phyloP scores from a whole-genome alignment of 2,329 filamentous ascomycete genomes.

The Cladosporium sp. region DNA sequence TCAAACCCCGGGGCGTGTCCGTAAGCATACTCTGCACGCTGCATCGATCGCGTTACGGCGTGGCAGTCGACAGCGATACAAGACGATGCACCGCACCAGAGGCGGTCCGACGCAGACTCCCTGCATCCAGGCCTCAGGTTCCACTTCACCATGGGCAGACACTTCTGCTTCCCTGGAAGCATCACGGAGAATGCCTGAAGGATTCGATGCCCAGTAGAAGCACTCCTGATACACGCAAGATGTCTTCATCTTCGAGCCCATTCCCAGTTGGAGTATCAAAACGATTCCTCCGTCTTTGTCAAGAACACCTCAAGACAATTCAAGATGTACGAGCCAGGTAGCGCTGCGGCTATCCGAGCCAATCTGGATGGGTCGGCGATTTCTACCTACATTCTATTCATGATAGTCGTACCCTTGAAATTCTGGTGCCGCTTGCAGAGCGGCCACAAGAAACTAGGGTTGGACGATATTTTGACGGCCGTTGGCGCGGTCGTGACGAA shows the following conservation, averaged over 20 bases:
- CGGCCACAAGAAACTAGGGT: slow-evolving; percentile 10
- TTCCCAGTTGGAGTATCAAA: neutral
- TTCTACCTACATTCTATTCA: slow-evolving; percentile 14
- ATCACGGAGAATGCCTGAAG: neutral
- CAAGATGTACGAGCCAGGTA: neutral
- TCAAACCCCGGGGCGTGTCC: neutral
- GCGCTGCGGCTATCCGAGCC: neutral
- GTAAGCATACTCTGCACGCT: neutral
- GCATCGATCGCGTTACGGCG: neutral
- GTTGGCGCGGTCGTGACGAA: slow-evolving; percentile 5
- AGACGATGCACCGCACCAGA: neutral
- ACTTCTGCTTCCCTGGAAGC: neutral
- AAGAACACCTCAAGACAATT: neutral
- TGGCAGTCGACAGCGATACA: neutral
- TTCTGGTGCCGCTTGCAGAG: slow-evolving; percentile 15
- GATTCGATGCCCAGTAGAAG: neutral
- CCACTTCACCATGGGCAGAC: neutral
- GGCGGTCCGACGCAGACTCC: neutral
- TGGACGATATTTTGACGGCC: slow-evolving; percentile 14
- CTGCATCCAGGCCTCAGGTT: neutral
- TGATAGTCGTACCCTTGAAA: slow-evolving; percentile 16
- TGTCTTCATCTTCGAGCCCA: neutral
- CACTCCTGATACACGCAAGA: neutral
- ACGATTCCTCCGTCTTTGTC: neutral
- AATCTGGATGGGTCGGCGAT: slow-evolving; percentile 13